Percentiles rank a stretch among this genome's conserved stretches.
These are phyloP conservation scores for Raphanus hybrid DNA, from an alignment of 441 rosid genomes.

Conservation along the genomic window DNA sequence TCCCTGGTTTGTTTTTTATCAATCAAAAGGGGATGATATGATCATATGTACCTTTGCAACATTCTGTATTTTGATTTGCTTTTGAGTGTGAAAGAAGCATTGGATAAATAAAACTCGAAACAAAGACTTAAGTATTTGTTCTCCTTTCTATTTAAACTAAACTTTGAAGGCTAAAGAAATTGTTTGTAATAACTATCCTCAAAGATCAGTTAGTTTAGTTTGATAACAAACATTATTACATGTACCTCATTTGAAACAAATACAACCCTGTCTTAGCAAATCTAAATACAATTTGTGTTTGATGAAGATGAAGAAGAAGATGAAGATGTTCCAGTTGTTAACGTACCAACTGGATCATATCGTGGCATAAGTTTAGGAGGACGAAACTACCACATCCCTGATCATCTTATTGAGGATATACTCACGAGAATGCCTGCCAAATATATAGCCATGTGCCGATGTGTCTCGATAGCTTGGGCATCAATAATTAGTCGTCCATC, in stretches of 20 bases:
- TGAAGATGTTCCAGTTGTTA: too few species aligned
- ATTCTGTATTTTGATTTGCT: constrained; percentile 30
- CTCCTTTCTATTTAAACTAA: neutral
- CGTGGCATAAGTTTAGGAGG: too few species aligned
- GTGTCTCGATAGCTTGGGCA: too few species aligned
- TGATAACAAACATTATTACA: neutral
- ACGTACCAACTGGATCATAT: too few species aligned
- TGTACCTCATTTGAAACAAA: neutral
- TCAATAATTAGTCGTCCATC: too few species aligned
- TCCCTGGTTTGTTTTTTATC: constrained; percentile 5
- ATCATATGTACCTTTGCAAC: constrained; percentile 1
- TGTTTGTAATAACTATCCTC: neutral
- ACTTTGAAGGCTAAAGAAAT: neutral
- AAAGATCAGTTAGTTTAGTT: constrained; percentile 3
- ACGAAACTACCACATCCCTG: too few species aligned
- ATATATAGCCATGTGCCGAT: too few species aligned
- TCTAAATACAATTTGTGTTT: too few species aligned
- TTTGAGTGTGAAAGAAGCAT: constrained; percentile 21
- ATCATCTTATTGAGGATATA: too few species aligned
- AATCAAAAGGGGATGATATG: constrained; percentile 6
- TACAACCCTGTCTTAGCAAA: too few species aligned
- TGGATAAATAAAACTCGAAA: constrained; percentile 16
- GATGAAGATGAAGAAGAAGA: too few species aligned
- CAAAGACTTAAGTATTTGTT: neutral
- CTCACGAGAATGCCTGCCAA: too few species aligned